These are phyloP conservation scores for Fulvia fulva DNA, from an alignment of 2,329 filamentous ascomycete species.

Conservation along the genomic window DNA sequence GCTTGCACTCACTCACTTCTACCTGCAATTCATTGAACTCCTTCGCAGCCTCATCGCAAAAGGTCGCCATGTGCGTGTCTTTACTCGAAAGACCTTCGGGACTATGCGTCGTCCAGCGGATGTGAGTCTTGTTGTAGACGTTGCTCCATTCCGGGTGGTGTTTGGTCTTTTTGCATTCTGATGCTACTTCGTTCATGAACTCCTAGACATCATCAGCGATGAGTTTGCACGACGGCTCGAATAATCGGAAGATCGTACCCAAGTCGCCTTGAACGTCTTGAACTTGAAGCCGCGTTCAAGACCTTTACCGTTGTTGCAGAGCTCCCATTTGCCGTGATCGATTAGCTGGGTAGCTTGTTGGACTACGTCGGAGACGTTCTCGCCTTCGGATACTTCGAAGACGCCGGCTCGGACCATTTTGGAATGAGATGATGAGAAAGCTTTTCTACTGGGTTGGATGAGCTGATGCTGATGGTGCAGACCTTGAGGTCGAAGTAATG, in stretches of 20 bases:
- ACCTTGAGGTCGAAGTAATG: background rate
- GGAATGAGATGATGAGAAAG: slow-evolving; percentile 5
- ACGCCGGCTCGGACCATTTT: slow-evolving; percentile 16
- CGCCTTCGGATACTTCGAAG: slow-evolving; percentile 22
- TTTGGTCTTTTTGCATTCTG: slow-evolving; percentile 63
- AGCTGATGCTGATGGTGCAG: background rate
- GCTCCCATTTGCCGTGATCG: slow-evolving; percentile 29
- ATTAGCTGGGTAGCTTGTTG: slow-evolving; percentile 26
- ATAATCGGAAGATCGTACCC: slow-evolving; percentile 27
- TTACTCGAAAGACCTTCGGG: slow-evolving; percentile 62
- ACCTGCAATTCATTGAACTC: slow-evolving; percentile 26
- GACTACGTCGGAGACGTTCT: slow-evolving; percentile 16
- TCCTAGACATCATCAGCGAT: slow-evolving; percentile 39
- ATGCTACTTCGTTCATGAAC: slow-evolving; percentile 69
- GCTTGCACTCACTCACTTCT: slow-evolving; percentile 7
- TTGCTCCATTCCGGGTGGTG: slow-evolving; percentile 78
- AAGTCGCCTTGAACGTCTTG: slow-evolving; percentile 38
- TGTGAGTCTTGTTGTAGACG: slow-evolving; percentile 66
- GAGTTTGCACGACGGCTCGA: background rate
- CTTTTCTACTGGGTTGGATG: background rate
- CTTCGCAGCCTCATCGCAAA: slow-evolving; percentile 52
- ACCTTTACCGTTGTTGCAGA: slow-evolving; percentile 32
- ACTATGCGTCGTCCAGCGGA: slow-evolving; percentile 70
- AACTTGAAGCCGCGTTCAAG: slow-evolving; percentile 37
- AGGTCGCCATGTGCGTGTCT: slow-evolving; percentile 58